A percentile compares a stretch with the other conserved stretches of the same genome.
Evolutionary conservation across 192 early-diverging fungal genomes (phyloP).

Genomic region (Spizellomyces sp.): DNA sequence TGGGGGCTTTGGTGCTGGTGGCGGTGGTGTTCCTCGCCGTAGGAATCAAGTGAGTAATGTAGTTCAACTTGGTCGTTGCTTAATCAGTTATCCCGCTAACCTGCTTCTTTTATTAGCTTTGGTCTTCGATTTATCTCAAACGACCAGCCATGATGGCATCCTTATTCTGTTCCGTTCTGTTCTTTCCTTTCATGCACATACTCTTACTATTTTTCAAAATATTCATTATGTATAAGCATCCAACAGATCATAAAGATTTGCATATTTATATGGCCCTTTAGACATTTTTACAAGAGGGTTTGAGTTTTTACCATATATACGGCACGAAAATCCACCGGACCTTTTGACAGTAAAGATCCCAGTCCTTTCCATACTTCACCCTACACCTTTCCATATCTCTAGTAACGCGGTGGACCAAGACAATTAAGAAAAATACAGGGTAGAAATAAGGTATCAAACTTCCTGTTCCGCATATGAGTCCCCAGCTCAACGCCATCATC

Average conservation of each 20-base stretch:
- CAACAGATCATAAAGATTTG: too few relatives aligned
- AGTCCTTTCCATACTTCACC: conserved; percentile 91
- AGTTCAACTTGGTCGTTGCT: background rate
- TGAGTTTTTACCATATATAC: conserved; percentile 11
- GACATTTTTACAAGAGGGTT: background rate
- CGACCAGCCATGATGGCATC: background rate
- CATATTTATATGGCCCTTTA: too few relatives aligned
- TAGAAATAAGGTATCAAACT: conserved; percentile 92
- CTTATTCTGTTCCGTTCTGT: too few relatives aligned
- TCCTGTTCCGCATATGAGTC: conserved; percentile 81
- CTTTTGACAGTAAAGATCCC: conserved; percentile 81
- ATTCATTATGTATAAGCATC: too few relatives aligned
- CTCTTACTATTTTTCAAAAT: too few relatives aligned
- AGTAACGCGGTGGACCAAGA: conserved; percentile 85
- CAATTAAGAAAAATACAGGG: conserved; percentile 82
- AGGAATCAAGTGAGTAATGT: conserved; percentile 27
- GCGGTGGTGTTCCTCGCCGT: conserved; percentile 53
- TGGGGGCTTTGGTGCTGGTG: conserved; percentile 64
- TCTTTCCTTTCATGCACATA: too few relatives aligned
- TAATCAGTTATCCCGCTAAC: background rate
- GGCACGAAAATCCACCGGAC: conserved; percentile 92
- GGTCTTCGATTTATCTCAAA: conserved; percentile 1
- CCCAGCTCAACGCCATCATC: conserved; percentile 87
- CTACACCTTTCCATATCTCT: conserved; percentile 90
- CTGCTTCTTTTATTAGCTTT: background rate